Percentiles rank a stretch among this genome's conserved stretches.
phyloP scores from a whole-genome alignment of 1,139 yeast genomes.

The Meyerozyma guilliermondii region DNA sequence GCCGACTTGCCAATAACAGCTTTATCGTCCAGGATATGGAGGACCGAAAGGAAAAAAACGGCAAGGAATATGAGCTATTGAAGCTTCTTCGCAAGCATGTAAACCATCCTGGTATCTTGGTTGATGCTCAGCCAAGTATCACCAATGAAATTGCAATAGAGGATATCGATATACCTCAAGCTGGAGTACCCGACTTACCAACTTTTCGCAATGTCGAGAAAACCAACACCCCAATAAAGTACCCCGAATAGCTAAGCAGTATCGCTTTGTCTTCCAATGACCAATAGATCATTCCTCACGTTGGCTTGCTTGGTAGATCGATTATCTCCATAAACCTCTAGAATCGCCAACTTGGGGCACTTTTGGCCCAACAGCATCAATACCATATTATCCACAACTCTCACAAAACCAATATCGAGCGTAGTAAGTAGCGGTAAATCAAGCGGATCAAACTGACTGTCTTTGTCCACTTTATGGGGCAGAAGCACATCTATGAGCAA shows the following conservation, averaged over 20 bases:
- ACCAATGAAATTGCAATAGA: conserved; percentile 39
- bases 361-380: conserved; percentile 47
- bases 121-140: conserved; percentile 51
- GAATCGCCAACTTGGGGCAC: conserved; percentile 55
- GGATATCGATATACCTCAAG: conserved; percentile 15
- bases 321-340: conserved; percentile 80
- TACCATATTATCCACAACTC: conserved; percentile 63
- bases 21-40: conserved; percentile 13
- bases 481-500: conserved; percentile 27
- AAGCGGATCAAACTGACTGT: conserved; percentile 11
- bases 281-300: conserved; percentile 48
- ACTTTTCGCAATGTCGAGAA: conserved; percentile 60
- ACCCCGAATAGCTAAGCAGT: conserved; percentile 19
- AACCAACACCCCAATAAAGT: conserved; percentile 34
- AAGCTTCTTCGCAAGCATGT: conserved; percentile 38
- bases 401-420: conserved; percentile 71
- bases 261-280: conserved; percentile 78
- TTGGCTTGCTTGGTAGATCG: conserved; percentile 56
- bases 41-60: conserved; percentile 7
- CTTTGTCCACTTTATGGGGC: conserved; percentile 7
- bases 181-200: conserved; percentile 43
- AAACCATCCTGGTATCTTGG: conserved; percentile 56
- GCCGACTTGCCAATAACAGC: conserved; percentile 20
- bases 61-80: conserved; percentile 21
- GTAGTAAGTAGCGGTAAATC: conserved; percentile 52